Base-by-base conservation (phyloP, 2,329 filamentous ascomycete species). In the Fusarium tanahbumbuense region DNA sequence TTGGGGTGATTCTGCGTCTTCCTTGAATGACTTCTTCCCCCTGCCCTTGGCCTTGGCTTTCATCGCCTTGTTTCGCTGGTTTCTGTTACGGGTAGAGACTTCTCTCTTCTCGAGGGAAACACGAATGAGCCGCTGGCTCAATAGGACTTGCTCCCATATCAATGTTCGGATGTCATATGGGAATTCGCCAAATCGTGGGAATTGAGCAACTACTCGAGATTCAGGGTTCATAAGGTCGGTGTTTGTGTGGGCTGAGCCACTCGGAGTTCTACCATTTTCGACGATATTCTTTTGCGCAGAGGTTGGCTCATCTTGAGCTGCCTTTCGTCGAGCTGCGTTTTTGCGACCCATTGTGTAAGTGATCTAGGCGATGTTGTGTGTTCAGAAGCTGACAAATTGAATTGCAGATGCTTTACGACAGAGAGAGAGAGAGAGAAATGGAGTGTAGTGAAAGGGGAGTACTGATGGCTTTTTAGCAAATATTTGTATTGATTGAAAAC, bases 311-410 rank as follows among this genome's bases (percentile, higher is more conserved):
- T 6, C 13, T 13, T 25, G 20, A 25, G 22, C 30, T 6, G 32
- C 22, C 8, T 15, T 25, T 6, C 30, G 12, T 37, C 22, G 30
- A 4, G 4, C 9, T 10, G 22, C 18, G 8, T 25, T 50, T 6
- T 23, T 22, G 7, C 3, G 48, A 18, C 10, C 13, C 20, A 60
- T 48, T 1, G 32, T 8, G 13, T 5, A 3, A 1, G 9, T 27
- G 7, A 8, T 1, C 18, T 2, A 12, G 4, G 18, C 18, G 34
- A 37, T 37, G 18, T 6, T 37, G 34, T 37, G 10, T 11, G 18
- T 37, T 12, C 10, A 7, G 18, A 7, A 7, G 9, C 10, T n/a
- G 34, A 4, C 0, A n/a, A 10, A 12, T 0, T 7, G 10, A 11
- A 18, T 37, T 37, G 18, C 10, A 12, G 6, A n/a, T n/a, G 18